Conservation (phyloP, 2,329 filamentous ascomycete species). For the Cercospora janseana region DNA sequence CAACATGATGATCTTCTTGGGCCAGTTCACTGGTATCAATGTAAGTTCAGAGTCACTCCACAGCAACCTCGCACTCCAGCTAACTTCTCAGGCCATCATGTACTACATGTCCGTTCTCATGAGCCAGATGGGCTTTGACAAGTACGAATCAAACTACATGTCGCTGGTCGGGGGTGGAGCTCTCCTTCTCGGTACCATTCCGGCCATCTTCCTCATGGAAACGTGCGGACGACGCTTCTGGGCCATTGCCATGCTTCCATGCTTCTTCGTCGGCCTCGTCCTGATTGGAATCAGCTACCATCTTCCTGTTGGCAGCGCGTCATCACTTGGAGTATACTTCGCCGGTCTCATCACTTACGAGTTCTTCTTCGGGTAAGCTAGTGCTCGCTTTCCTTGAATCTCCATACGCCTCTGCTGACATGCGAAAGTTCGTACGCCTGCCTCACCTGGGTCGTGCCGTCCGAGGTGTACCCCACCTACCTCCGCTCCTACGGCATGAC, state of each 20-base stretch:
- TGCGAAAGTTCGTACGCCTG: slow-evolving; percentile 33
- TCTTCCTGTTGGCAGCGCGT: slow-evolving; percentile 42
- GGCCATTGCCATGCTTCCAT: slow-evolving; percentile 69
- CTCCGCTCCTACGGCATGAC: slow-evolving; percentile 73
- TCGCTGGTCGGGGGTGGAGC: slow-evolving; percentile 69
- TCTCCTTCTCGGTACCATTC: slow-evolving; percentile 55
- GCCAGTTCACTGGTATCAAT: slow-evolving; percentile 65
- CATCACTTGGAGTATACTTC: slow-evolving; percentile 57
- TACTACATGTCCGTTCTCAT: slow-evolving; percentile 72
- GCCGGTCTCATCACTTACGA: slow-evolving; percentile 67
- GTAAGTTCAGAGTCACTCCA: slow-evolving; percentile 38
- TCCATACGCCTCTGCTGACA: slow-evolving; percentile 45
- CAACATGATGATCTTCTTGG: slow-evolving; percentile 67
- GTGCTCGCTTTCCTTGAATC: slow-evolving; percentile 30
- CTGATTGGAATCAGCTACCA: slow-evolving; percentile 65
- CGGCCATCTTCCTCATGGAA: slow-evolving; percentile 62
- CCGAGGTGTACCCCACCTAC: slow-evolving; percentile 71
- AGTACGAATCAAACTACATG: slow-evolving; percentile 67
- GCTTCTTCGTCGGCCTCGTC: slow-evolving; percentile 68
- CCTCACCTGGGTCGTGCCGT: slow-evolving; percentile 46
- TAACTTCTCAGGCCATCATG: slow-evolving; percentile 29
- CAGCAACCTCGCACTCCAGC: neutral
- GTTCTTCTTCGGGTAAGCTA: slow-evolving; percentile 62
- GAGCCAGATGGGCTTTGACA: slow-evolving; percentile 64
- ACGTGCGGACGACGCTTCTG: slow-evolving; percentile 70